Evolutionary conservation across 495 filamentous ascomycete species (phyloP), one percentile per base, ranked within the genome.

Genomic region (Annulohypoxylon bovei): DNA sequence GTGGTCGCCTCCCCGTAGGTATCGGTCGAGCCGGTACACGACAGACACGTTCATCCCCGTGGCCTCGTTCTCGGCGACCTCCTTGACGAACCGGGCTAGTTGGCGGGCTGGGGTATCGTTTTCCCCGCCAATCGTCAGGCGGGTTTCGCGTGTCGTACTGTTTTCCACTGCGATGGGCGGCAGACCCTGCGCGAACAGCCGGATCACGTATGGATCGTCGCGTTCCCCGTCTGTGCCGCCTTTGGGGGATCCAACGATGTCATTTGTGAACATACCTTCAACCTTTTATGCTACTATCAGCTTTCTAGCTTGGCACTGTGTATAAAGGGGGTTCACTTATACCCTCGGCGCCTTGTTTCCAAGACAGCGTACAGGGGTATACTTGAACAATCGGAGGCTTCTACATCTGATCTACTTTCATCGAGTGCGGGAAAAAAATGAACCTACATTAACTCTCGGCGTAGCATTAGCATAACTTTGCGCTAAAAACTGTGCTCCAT

Each of bases 81-180:
- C 74, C 79, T 86, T 74, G 75, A 86, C 78, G 75, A 83, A 83
- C 5, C 85, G 81, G 6, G 80, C 85, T 6, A 88, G 79, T 27
- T 88, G 78, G 40, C 85, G 80, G 6, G 85, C 83, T 0, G 85
- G 84, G 22, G 80, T 78, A 73, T 87, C 85, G 71, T 86, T 86
- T 69, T 86, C 84, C 12, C 81, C 83, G 39, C 85, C 85, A 58
- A 85, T 82, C 18, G 71, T 70, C 14, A 82, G 75, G 1, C 79
- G 77, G 4, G 62, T 39, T 22, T 77, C 70, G 0, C 78, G 73
- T n/a, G 52, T 56, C 9, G 75, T 30, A 14, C 74, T 62, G 50
- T 79, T 70, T 16, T 84, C 80, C 12, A 81, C 78, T 7, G 37
- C 65, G 46, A 78, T 68, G 9, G 79, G 79, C 7, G 77, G 80